Evolutionary conservation across 83 land plant species (phyloP), one percentile per base, ranked within the genome.

Genomic region (Diphasiastrum complanatum): DNA sequence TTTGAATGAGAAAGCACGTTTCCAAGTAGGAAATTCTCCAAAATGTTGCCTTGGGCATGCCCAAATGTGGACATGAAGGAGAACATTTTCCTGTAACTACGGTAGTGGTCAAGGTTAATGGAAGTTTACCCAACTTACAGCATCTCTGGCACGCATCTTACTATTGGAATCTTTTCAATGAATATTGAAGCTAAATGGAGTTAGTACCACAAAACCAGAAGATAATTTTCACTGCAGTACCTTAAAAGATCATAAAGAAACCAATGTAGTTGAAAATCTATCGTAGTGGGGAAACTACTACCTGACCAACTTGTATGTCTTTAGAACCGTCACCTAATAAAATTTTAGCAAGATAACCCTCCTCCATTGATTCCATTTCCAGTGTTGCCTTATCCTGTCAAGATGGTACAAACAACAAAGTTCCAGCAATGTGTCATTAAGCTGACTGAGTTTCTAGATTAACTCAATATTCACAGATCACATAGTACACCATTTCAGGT

Each of bases 351-450:
- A 93, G 72, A 78, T 69, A 89, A 29, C 99, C 99, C 51, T 93
- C 99, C 63, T 93, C 99, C 99, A 93, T 93, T 53, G 87, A 84
- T 47, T 93, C 99, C 99, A 93, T 88, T 59, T 93, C 99, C 26
- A 93, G 78, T 6, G 96, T 86, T 34, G 99, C 99, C 79, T 93
- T 93, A 63, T 93, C 99, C 99, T 93, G 63, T 25, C 31, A 60
- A 4, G 3, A 57, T 54, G 5, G 67, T 60, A 4, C 19, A 65
- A 16, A 71, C 28, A 22, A 41, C 43, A 40, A 16, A 40, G 10
- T 10, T 10, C 16, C 43, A 16, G 16, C 10, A 40, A 16, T 40
- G 43, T 10, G 12, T 16, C 43, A 40, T 10, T n/a, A n/a, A n/a
- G n/a, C n/a, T n/a, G n/a, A n/a, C n/a, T n/a, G n/a, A n/a, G n/a